A percentile compares a stretch with the other conserved stretches of the same genome.
phyloP scores from a whole-genome alignment of 2,329 filamentous ascomycete genomes.

The Aspergillus latus region DNA sequence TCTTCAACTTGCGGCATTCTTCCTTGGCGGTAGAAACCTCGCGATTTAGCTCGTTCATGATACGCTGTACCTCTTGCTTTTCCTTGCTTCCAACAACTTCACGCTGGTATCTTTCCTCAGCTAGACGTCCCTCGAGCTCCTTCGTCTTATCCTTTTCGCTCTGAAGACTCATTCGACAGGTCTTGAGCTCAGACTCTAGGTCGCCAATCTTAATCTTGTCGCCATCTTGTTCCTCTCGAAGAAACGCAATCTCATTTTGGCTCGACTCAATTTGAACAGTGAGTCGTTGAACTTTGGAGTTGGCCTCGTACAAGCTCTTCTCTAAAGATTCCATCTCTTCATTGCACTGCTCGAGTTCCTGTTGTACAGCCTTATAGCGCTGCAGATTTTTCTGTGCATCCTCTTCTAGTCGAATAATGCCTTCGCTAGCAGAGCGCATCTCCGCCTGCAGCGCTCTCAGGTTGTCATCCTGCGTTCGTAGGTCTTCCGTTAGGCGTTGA shows the following conservation, averaged over 20 bases:
- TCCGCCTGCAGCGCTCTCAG: slow-evolving; percentile 89
- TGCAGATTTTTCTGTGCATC: slow-evolving; percentile 77
- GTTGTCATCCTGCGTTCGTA: slow-evolving; percentile 77
- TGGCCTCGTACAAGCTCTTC: slow-evolving; percentile 77
- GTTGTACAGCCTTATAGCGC: slow-evolving; percentile 78
- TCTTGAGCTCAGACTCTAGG: slow-evolving; percentile 78
- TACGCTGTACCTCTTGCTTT: slow-evolving; percentile 91
- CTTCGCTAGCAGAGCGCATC: slow-evolving; percentile 88
- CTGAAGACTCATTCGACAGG: slow-evolving; percentile 73
- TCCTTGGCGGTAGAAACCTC: slow-evolving; percentile 82
- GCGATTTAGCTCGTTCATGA: slow-evolving; percentile 87
- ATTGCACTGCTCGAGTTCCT: slow-evolving; percentile 79
- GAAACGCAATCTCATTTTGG: slow-evolving; percentile 89
- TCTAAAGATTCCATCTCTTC: slow-evolving; percentile 84
- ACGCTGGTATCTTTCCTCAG: slow-evolving; percentile 78
- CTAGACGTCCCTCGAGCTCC: slow-evolving; percentile 72
- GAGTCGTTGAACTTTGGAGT: slow-evolving; percentile 82
- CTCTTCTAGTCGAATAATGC: slow-evolving; percentile 82
- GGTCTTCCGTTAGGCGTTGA: slow-evolving; percentile 66
- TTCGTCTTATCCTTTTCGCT: slow-evolving; percentile 77
- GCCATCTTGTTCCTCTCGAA: slow-evolving; percentile 92
- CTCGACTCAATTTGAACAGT: slow-evolving; percentile 90
- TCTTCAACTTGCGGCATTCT: slow-evolving; percentile 76
- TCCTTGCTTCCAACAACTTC: slow-evolving; percentile 84
- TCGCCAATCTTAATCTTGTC: slow-evolving; percentile 99